A percentile compares a stretch with the other conserved stretches of the same genome.
phyloP scores from a whole-genome alignment of 148 eudicot genomes.

The Polygonum maritimum region DNA sequence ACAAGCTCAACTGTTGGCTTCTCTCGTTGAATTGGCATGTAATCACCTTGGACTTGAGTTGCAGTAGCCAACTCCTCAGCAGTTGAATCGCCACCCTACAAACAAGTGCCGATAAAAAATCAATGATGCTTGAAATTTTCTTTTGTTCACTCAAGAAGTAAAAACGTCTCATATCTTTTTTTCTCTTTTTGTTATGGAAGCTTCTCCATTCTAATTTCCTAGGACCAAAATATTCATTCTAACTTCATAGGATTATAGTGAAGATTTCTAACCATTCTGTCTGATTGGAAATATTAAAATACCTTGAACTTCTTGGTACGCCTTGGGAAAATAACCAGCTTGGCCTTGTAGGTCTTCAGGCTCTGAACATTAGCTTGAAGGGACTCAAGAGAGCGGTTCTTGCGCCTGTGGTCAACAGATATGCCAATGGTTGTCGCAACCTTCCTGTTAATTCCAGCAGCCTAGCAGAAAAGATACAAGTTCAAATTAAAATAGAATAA shows the following conservation, averaged over 20 bases:
- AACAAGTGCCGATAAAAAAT: not conserved
- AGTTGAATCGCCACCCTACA: conserved; percentile 50
- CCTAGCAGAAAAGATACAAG: conserved; percentile 18
- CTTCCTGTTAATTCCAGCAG: conserved; percentile 64
- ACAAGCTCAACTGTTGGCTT: conserved; percentile 37
- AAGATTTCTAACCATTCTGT: not conserved
- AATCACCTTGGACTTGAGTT: conserved; percentile 42
- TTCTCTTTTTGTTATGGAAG: not conserved
- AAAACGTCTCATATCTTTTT: no score
- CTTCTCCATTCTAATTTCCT: no score
- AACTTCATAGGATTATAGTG: not conserved
- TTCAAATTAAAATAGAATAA: not conserved
- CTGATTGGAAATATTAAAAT: not conserved
- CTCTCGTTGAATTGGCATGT: conserved; percentile 40
- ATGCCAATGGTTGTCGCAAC: conserved; percentile 77
- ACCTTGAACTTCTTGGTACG: conserved; percentile 55
- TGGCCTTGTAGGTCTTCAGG: conserved; percentile 76
- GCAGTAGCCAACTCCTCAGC: conserved; percentile 56
- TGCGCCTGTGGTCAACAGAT: conserved; percentile 69
- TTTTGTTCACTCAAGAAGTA: not conserved
- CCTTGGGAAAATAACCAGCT: conserved; percentile 78
- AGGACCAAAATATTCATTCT: no score
- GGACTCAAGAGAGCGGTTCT: conserved; percentile 59
- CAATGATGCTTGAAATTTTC: not conserved
- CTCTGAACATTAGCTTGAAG: conserved; percentile 61